Evolutionary conservation across 768 basidiomycete species (phyloP), one percentile per base, ranked within the genome.

Genomic region (Sporobolomyces phaffii): DNA sequence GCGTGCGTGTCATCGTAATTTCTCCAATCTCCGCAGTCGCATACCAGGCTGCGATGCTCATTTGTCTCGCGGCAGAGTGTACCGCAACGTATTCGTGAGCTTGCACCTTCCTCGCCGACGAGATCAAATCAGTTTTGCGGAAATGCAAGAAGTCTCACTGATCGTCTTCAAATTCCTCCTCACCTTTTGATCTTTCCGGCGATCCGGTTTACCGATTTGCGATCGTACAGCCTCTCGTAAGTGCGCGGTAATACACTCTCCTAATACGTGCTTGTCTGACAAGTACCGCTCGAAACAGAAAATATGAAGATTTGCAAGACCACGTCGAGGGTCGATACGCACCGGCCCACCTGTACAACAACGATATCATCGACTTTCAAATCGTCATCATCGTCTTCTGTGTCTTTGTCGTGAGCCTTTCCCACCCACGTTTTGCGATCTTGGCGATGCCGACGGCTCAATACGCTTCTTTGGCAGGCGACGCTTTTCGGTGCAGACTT

Each of bases 401-500:
- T 17, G 69, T 73, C 34, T 48, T 64, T 22, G 72, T 73, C 63
- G 64, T 59, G 15, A 44, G 62, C 45, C 8, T 24, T 24, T 14
- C 22, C 11, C 50, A 36, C 31, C 33, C 2, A 13, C 17, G n/a
- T 24, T 47, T 26, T 33, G 33, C 31, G 3, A n/a, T n/a, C n/a
- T n/a, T n/a, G n/a, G n/a, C n/a, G n/a, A n/a, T n/a, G n/a, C n/a
- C n/a, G n/a, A n/a, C n/a, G n/a, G n/a, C n/a, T n/a, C n/a, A n/a
- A n/a, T n/a, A n/a, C n/a, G n/a, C n/a, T 34, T 29, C n/a, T 6
- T 10, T 26, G 11, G 24, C 43, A 45, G 68, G 68, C 24, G n/a
- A 51, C 64, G 18, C 43, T 74, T 43, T 72, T 68, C 41, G 73
- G 73, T 18, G 73, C 73, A 43, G 73, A 72, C 45, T 72, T 72